phyloP scores from a whole-genome alignment of 352 stramenopile species.

The Phytopythium montanum region DNA sequence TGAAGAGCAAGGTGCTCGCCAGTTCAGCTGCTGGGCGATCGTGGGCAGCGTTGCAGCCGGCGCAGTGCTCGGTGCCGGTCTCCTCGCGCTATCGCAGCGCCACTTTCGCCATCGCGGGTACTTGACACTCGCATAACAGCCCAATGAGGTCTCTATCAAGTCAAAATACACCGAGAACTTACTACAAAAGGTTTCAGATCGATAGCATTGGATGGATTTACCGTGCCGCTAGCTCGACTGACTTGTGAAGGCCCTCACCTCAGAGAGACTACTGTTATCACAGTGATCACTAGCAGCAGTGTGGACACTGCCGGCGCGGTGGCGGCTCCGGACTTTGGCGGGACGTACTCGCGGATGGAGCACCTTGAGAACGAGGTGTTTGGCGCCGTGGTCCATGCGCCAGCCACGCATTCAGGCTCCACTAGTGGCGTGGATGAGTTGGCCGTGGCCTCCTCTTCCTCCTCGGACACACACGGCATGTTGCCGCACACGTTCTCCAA shows the following conservation, averaged over 20 bases:
- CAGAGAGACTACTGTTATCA: neutral
- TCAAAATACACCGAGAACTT: too few relatives aligned
- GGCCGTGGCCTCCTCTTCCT: conserved; percentile 25
- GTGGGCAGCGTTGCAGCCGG: conserved; percentile 35
- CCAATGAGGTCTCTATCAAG: too few relatives aligned
- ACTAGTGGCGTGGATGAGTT: conserved; percentile 27
- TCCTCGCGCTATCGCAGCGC: conserved; percentile 32
- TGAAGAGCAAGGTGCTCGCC: neutral
- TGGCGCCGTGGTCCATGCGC: conserved; percentile 35
- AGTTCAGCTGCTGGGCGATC: conserved; percentile 5
- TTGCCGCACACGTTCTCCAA: conserved; percentile 66
- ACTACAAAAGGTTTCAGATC: too few relatives aligned
- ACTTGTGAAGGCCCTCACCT: too few relatives aligned
- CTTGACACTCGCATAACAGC: conserved; percentile 18
- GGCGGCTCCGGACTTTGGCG: conserved; percentile 8
- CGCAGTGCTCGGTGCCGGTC: conserved; percentile 26
- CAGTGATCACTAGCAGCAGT: neutral
- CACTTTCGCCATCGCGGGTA: conserved; percentile 35
- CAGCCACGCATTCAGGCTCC: conserved; percentile 41
- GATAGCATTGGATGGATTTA: too few relatives aligned
- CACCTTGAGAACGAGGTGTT: conserved; percentile 58
- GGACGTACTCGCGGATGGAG: conserved; percentile 51
- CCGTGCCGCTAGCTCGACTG: too few relatives aligned
- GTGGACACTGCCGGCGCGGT: neutral
- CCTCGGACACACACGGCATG: conserved; percentile 52